Conservation (phyloP, 345 rosid genomes). For the Erucastrum elatum region DNA sequence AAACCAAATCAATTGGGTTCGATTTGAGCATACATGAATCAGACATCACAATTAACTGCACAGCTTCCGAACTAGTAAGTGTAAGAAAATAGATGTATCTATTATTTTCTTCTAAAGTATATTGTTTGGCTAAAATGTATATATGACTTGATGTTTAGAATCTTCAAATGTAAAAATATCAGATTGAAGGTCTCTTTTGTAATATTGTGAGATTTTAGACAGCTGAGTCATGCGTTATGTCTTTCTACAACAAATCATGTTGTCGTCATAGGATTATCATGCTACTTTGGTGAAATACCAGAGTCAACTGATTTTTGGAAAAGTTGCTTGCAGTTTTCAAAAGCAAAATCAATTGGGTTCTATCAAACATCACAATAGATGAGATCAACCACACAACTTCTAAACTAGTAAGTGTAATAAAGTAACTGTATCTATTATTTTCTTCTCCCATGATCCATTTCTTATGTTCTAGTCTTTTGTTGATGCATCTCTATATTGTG, state of each 20-base stretch:
- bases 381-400: not conserved
- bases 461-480: too few species aligned
- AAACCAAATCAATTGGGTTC: not conserved
- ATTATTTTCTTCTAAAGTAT: not conserved
- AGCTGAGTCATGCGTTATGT: too few species aligned
- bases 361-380: not conserved
- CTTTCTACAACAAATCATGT: too few species aligned
- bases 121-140: not conserved
- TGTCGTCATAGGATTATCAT: too few species aligned
- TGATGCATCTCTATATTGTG: not conserved
- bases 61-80: not conserved
- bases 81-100: not conserved
- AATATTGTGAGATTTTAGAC: too few species aligned
- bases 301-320: too few species aligned
- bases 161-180: too few species aligned
- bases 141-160: too few species aligned
- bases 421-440: too few species aligned
- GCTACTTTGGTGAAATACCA: too few species aligned
- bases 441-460: too few species aligned
- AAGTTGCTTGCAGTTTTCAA: not conserved
- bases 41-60: not conserved
- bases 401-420: not conserved
- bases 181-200: too few species aligned
- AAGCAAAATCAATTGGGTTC: not conserved
- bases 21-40: not conserved